Conservation (phyloP, 1,139 yeast species). For the Protomyces arabidopsidicola region DNA sequence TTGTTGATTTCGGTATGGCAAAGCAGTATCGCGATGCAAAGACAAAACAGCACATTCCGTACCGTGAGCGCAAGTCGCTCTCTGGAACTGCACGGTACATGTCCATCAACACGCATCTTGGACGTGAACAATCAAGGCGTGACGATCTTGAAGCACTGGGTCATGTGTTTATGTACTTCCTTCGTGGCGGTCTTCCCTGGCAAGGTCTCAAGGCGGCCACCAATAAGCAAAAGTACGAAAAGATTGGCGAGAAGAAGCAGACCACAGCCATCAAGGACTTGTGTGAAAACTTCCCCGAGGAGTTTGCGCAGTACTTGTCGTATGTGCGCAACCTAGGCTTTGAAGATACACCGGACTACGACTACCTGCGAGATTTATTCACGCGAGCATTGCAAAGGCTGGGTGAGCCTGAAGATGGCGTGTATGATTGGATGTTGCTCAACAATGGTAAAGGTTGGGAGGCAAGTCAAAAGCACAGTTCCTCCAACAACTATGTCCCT, state of each 20-base stretch:
- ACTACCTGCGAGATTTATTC: conserved; percentile 71
- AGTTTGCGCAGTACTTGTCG: conserved; percentile 78
- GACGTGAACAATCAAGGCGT: conserved; percentile 91
- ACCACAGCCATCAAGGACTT: conserved; percentile 73
- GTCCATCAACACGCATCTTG: conserved; percentile 95
- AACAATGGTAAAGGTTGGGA: conserved; percentile 95
- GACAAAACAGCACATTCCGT: conserved; percentile 92
- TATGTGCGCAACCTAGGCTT: conserved; percentile 78
- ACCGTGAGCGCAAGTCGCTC: conserved; percentile 86
- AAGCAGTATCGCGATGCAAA: conserved; percentile 94
- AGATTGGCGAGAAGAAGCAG: conserved; percentile 91
- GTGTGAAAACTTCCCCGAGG: conserved; percentile 78
- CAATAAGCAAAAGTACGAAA: conserved; percentile 92
- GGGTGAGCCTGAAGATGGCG: conserved; percentile 75
- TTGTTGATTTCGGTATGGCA: conserved; percentile 89
- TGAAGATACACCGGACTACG: conserved; percentile 93
- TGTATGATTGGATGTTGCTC: conserved; percentile 90
- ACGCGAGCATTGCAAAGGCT: conserved; percentile 65
- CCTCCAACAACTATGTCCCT: conserved; percentile 15
- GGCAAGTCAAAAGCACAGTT: conserved; percentile 48
- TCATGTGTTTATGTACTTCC: conserved; percentile 87
- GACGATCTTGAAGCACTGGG: conserved; percentile 96
- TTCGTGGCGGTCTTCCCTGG: conserved; percentile 97
- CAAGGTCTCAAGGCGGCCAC: conserved; percentile 97
- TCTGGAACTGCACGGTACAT: conserved; percentile 97